Evolutionary conservation across 2,329 filamentous ascomycete genomes (phyloP).

Genomic region (Aspergillus sergii): DNA sequence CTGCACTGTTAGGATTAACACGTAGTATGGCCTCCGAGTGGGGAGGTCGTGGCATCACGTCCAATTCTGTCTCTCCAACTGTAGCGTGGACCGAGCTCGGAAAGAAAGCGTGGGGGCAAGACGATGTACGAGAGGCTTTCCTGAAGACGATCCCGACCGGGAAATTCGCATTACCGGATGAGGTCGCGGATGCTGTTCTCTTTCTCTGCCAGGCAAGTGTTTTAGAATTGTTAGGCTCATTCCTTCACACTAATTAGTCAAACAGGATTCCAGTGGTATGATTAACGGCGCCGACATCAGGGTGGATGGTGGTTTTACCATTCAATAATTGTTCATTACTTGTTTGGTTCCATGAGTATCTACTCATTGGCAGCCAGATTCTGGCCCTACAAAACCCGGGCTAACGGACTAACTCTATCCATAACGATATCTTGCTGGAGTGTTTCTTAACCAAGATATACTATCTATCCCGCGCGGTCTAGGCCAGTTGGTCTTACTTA

Average conservation of each 20-base stretch:
- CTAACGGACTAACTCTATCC: too few relatives aligned
- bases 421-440: too few relatives aligned
- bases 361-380: too few relatives aligned
- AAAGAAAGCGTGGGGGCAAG: constrained; percentile 46
- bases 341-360: too few relatives aligned
- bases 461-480: too few relatives aligned
- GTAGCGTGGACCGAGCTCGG: constrained; percentile 52
- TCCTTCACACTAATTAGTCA: constrained; percentile 1
- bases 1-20: constrained; percentile 48
- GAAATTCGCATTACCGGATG: constrained; percentile 42
- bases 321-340: constrained; percentile 23
- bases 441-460: too few relatives aligned
- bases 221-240: neutral
- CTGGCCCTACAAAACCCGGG: too few relatives aligned
- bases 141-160: constrained; percentile 43
- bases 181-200: constrained; percentile 43
- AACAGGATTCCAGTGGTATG: constrained; percentile 44
- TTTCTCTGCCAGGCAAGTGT: constrained; percentile 41
- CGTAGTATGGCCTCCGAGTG: constrained; percentile 52
- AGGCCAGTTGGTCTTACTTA: too few relatives aligned
- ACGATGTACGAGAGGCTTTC: constrained; percentile 38
- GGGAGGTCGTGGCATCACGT: constrained; percentile 49
- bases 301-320: constrained; percentile 45
- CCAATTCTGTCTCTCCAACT: constrained; percentile 51
- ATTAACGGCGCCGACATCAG: constrained; percentile 45